These are phyloP conservation scores for Yarrowia sp. DNA, from an alignment of 805 yeast species.

Conservation along the genomic window DNA sequence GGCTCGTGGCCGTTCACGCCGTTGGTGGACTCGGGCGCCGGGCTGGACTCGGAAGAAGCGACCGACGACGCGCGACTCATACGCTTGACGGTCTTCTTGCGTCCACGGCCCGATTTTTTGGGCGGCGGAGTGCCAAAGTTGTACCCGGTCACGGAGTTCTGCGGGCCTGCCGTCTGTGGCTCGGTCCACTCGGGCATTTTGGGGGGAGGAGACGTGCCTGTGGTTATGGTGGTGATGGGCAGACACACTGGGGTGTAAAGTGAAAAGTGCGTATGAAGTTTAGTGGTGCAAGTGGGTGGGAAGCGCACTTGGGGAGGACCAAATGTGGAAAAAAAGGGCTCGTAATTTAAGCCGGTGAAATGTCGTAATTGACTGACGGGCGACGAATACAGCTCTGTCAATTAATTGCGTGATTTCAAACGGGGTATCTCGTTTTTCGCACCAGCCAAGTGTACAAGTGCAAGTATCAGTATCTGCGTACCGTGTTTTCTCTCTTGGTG, in stretches of 20 bases:
- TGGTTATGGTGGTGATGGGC: background rate
- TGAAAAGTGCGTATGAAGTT: conserved; percentile 31
- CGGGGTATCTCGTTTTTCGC: background rate
- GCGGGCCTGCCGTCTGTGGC: conserved; percentile 62
- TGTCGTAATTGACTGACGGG: background rate
- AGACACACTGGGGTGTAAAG: conserved; percentile 4
- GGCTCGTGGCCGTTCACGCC: conserved; percentile 30
- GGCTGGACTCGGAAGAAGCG: conserved; percentile 26
- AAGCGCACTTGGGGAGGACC: background rate
- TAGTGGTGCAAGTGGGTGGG: background rate
- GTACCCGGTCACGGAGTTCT: conserved; percentile 71
- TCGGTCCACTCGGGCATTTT: conserved; percentile 55
- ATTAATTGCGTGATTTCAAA: background rate
- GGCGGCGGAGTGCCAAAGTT: conserved; percentile 76
- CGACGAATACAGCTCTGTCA: background rate
- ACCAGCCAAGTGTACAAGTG: no score
- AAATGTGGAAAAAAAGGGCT: background rate
- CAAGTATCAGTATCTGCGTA: no score
- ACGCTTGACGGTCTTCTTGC: conserved; percentile 29
- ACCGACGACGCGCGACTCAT: conserved; percentile 36
- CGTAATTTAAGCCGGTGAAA: background rate
- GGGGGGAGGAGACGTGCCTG: conserved; percentile 8
- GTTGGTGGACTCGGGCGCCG: conserved; percentile 21
- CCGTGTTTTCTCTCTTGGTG: no score
- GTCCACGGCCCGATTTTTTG: conserved; percentile 26